Evolutionary conservation across 306 rosid genomes (phyloP).

Genomic region (Arachis hypogaea): DNA sequence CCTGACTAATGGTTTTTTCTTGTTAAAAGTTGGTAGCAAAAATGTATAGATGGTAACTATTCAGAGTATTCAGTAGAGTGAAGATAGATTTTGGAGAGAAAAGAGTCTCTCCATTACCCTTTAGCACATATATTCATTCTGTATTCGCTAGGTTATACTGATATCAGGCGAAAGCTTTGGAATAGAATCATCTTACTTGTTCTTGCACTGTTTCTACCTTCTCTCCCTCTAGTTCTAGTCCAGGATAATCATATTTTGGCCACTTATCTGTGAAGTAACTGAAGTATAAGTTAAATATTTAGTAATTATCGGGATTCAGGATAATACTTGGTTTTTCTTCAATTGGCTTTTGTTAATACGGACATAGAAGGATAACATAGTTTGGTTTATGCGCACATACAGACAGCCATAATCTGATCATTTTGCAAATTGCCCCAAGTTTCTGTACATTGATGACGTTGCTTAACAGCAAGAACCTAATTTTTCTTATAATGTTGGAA

Average conservation of each 20-base stretch:
- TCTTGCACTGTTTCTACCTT: background rate
- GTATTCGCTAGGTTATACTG: background rate
- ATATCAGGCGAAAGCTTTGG: background rate
- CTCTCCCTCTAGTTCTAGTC: background rate
- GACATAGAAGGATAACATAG: too few relatives aligned
- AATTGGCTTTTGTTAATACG: too few relatives aligned
- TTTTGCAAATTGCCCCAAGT: too few relatives aligned
- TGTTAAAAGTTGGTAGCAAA: background rate
- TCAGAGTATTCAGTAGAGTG: background rate
- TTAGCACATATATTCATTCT: background rate
- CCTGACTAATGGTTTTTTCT: background rate
- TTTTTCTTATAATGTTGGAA: too few relatives aligned
- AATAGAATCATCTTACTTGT: background rate
- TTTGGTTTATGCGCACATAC: too few relatives aligned
- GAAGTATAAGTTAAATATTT: too few relatives aligned
- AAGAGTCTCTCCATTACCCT: background rate
- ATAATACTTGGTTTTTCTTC: too few relatives aligned
- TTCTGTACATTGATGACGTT: too few relatives aligned
- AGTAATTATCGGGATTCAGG: too few relatives aligned
- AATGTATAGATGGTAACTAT: background rate
- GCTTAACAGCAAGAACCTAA: too few relatives aligned
- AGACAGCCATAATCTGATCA: too few relatives aligned
- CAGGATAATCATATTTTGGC: background rate
- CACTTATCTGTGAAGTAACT: too few relatives aligned
- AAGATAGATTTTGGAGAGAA: background rate